Percentiles rank a stretch among this genome's conserved stretches.
Conservation (phyloP, 148 eudicot genomes). For the Rhododendron mucronatum region DNA sequence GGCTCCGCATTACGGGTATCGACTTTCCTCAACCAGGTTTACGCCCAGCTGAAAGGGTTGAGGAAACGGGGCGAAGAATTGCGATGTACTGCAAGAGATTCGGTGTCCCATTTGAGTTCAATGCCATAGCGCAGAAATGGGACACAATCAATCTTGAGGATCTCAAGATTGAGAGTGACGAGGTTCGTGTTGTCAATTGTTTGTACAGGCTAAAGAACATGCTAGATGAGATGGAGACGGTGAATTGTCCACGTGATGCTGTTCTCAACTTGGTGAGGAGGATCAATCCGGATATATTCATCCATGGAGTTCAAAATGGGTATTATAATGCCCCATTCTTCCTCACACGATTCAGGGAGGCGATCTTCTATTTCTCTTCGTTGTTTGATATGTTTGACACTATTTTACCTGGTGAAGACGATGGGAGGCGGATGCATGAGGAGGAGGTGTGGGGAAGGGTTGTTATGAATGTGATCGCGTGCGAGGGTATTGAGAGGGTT, state of each 20-base stretch:
- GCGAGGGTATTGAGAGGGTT: constrained; percentile 55
- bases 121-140: constrained; percentile 48
- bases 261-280: constrained; percentile 34
- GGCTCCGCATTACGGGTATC: constrained; percentile 47
- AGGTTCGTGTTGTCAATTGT: constrained; percentile 35
- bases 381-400: constrained; percentile 42
- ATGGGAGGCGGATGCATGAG: constrained; percentile 28
- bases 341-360: constrained; percentile 36
- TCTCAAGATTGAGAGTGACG: constrained; percentile 25
- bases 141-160: constrained; percentile 38
- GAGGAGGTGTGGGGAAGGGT: constrained; percentile 31
- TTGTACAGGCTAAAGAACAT: constrained; percentile 26
- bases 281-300: constrained; percentile 33
- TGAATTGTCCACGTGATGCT: constrained; percentile 33
- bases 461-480: constrained; percentile 51
- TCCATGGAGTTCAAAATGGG: constrained; percentile 38
- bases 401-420: constrained; percentile 18
- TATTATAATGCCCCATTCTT: constrained; percentile 34
- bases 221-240: constrained; percentile 32
- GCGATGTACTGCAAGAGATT: constrained; percentile 42
- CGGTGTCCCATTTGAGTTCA: constrained; percentile 45
- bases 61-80: constrained; percentile 46
- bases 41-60: constrained; percentile 45
- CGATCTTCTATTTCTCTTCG: constrained; percentile 27
- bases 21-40: constrained; percentile 60